Conservation (phyloP, 805 yeast species). For the Lipomyces chichibuensis region DNA sequence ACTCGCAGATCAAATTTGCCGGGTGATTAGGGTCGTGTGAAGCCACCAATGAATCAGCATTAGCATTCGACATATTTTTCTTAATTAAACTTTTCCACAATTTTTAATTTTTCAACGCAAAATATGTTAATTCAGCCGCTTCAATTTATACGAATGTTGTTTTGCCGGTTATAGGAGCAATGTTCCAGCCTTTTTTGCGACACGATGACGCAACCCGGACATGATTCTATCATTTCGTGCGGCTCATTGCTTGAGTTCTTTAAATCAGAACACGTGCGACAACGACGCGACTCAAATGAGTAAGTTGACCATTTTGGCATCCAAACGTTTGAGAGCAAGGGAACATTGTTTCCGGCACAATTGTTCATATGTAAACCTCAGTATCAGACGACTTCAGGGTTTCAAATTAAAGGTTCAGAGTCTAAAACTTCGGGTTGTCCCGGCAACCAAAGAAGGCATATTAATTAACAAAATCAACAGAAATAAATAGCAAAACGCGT, state of each 20-base stretch:
- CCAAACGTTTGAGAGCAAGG: no score
- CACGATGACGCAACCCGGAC: neutral
- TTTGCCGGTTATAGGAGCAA: neutral
- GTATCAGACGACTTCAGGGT: no score
- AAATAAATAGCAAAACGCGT: no score
- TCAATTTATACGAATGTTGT: neutral
- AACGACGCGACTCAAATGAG: neutral
- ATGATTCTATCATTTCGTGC: neutral
- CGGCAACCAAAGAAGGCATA: no score
- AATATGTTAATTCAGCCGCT: neutral
- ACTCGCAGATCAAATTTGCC: conserved; percentile 79
- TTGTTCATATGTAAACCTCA: no score
- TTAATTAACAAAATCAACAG: no score
- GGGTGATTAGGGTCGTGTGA: conserved; percentile 68
- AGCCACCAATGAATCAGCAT: conserved; percentile 38
- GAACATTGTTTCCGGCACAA: no score
- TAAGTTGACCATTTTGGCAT: no score
- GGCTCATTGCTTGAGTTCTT: neutral
- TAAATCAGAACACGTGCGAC: neutral
- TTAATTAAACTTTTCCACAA: neutral
- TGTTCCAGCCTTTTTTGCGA: neutral
- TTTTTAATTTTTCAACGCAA: neutral
- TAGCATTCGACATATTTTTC: neutral
- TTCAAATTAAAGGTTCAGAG: no score
- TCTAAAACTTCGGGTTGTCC: no score